These are phyloP conservation scores for Daphne laureola DNA, from an alignment of 441 rosid species.

Conservation along the genomic window DNA sequence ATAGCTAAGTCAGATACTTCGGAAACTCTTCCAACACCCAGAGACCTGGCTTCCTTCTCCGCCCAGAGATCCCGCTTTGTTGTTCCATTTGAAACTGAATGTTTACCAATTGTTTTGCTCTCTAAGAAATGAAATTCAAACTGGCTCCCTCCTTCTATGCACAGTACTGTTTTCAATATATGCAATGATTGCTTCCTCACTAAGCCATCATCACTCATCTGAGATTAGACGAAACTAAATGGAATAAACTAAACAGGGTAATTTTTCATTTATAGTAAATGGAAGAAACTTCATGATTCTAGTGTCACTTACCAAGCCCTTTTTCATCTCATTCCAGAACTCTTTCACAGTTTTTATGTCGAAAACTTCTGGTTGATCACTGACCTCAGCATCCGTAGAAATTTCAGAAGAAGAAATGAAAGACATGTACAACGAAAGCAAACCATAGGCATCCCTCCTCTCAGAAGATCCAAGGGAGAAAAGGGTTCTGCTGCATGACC, in stretches of 20 bases:
- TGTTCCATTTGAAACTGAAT: conserved; percentile 39
- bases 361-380: conserved; percentile 34
- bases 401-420: conserved; percentile 31
- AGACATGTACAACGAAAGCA: conserved; percentile 67
- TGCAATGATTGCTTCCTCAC: conserved; percentile 91
- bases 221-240: conserved; percentile 14
- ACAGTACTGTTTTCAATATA: conserved; percentile 51
- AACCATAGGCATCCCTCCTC: conserved; percentile 82
- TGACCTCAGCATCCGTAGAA: conserved; percentile 26
- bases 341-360: conserved; percentile 56
- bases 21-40: conserved; percentile 65
- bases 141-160: conserved; percentile 34
- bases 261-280: neutral
- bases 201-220: conserved; percentile 77
- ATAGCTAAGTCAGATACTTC: conserved; percentile 36
- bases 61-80: conserved; percentile 86
- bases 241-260: conserved; percentile 5
- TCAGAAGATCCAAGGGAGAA: conserved; percentile 73
- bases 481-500: conserved; percentile 75
- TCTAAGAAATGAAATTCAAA: conserved; percentile 21
- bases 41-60: conserved; percentile 82
- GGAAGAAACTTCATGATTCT: conserved; percentile 13
- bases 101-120: conserved; percentile 26
- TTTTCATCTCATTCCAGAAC: conserved; percentile 86
- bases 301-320: conserved; percentile 67